A percentile compares a stretch with the other conserved stretches of the same genome.
Conservation (phyloP, 805 yeast genomes). For the Wickerhamiella slavikovae region DNA sequence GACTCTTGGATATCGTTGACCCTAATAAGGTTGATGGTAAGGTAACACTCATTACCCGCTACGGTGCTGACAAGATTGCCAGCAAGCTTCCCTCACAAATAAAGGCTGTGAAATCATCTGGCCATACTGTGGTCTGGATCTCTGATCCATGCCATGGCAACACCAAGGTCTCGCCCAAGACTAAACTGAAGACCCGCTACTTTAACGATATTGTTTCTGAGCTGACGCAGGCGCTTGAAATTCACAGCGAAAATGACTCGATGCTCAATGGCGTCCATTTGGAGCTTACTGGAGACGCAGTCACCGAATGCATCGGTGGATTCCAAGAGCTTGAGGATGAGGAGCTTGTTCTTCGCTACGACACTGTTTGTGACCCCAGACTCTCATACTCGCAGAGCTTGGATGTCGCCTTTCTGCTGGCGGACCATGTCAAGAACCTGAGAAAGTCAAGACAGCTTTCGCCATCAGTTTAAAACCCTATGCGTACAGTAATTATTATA, state of each 20-base stretch:
- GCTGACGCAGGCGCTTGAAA: conserved; percentile 17
- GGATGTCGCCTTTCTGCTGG: conserved; percentile 24
- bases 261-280: conserved; percentile 22
- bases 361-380: conserved; percentile 25
- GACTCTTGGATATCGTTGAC: conserved; percentile 21
- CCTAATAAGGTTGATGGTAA: conserved; percentile 20
- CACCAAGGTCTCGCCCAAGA: conserved; percentile 20
- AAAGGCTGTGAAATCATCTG: conserved; percentile 19
- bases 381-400: conserved; percentile 20
- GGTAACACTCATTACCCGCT: conserved; percentile 23
- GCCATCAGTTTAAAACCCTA: too few species aligned
- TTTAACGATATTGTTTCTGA: conserved; percentile 24
- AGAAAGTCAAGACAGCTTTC: too few species aligned
- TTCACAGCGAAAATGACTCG: conserved; percentile 18
- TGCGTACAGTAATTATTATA: too few species aligned
- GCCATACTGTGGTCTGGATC: conserved; percentile 24
- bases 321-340: conserved; percentile 20
- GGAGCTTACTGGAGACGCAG: conserved; percentile 25
- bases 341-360: conserved; percentile 21
- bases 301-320: conserved; percentile 26
- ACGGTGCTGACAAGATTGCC: conserved; percentile 20
- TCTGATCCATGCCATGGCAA: conserved; percentile 27
- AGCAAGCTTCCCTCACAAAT: conserved; percentile 21
- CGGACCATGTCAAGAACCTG: conserved; percentile 20
- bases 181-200: conserved; percentile 23